A percentile compares a stretch with the other conserved stretches of the same genome.
phyloP scores from a whole-genome alignment of 768 basidiomycete genomes.

The Podaxis sp. region DNA sequence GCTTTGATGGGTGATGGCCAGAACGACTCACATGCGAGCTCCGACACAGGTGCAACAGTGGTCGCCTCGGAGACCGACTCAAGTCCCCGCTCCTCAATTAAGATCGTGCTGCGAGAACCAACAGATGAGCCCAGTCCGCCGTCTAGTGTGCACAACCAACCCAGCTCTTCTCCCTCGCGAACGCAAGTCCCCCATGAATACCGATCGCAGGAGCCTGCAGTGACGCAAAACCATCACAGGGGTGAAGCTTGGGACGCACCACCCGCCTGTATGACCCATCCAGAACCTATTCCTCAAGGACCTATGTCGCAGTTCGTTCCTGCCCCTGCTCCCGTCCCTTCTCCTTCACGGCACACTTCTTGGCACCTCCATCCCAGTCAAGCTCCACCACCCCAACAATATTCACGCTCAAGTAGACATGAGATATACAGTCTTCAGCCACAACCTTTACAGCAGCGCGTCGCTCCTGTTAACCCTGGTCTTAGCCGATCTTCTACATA shows the following conservation, averaged over 20 bases:
- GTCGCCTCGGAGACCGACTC: not conserved
- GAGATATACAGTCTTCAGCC: conserved; percentile 8
- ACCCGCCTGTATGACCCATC: not conserved
- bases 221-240: not conserved
- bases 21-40: conserved; percentile 16
- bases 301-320: not conserved
- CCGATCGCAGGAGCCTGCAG: not conserved
- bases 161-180: not conserved
- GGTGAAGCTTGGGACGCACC: not conserved
- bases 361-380: conserved; percentile 11
- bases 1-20: conserved; percentile 24
- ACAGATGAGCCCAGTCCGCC: conserved; percentile 6
- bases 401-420: conserved; percentile 11
- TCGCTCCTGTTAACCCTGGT: not conserved
- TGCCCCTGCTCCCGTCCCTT: not conserved
- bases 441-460: not conserved
- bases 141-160: not conserved
- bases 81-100: not conserved
- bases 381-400: not conserved
- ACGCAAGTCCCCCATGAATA: not conserved
- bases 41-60: not conserved
- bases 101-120: not conserved
- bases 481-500: conserved; percentile 14
- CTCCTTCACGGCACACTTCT: not conserved
- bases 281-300: not conserved